These are phyloP conservation scores for Schizopora paradoxa DNA, from an alignment of 1,284 basidiomycete species.

Conservation along the genomic window DNA sequence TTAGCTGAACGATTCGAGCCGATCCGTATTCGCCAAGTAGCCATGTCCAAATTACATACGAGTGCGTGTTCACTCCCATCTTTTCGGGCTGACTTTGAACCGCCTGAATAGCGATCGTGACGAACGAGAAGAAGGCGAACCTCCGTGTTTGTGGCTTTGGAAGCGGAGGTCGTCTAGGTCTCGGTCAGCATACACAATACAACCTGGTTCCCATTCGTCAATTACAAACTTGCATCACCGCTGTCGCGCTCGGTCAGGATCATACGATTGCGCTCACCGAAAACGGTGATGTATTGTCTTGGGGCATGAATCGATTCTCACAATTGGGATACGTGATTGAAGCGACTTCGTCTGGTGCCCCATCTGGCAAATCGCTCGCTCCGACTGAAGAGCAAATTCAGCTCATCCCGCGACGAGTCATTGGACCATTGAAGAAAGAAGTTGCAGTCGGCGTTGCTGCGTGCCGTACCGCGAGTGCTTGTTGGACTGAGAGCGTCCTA, in stretches of 20 bases:
- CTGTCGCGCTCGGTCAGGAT: conserved; percentile 86
- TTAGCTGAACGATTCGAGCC: conserved; percentile 48
- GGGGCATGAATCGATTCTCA: conserved; percentile 85
- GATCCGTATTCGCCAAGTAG: conserved; percentile 59
- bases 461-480: conserved; percentile 82
- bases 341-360: conserved; percentile 14
- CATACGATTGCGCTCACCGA: conserved; percentile 86
- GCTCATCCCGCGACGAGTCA: conserved; percentile 68
- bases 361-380: background rate
- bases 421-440: conserved; percentile 78
- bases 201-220: conserved; percentile 32
- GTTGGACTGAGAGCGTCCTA: conserved; percentile 83
- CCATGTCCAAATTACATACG: conserved; percentile 84
- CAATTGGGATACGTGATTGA: conserved; percentile 91
- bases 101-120: conserved; percentile 60
- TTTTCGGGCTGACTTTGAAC: background rate
- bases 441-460: conserved; percentile 80
- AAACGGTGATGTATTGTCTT: conserved; percentile 80
- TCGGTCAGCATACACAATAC: conserved; percentile 77
- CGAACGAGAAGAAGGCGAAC: conserved; percentile 68
- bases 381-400: conserved; percentile 61
- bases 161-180: conserved; percentile 76
- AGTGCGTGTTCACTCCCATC: conserved; percentile 25
- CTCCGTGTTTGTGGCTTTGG: conserved; percentile 84
- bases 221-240: conserved; percentile 43